Conservation (phyloP, 345 rosid species). For the Hirschfeldia incana region DNA sequence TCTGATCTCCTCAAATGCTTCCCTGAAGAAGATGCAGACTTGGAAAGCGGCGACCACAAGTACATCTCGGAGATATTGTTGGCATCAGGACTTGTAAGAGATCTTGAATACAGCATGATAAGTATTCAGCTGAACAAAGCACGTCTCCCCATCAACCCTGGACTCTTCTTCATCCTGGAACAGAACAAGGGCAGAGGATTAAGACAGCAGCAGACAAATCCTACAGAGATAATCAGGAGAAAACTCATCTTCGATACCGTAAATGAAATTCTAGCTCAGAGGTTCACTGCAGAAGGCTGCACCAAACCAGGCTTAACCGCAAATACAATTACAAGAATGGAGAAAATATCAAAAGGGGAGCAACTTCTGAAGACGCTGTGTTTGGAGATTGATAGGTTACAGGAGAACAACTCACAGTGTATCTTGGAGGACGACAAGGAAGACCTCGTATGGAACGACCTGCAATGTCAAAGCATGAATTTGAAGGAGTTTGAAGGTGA, state of each 20-base stretch:
- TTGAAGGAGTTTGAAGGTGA: conserved; percentile 52
- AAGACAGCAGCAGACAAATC: conserved; percentile 35
- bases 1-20: conserved; percentile 29
- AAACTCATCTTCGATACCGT: conserved; percentile 71
- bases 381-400: conserved; percentile 65
- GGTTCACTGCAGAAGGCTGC: conserved; percentile 40
- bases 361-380: conserved; percentile 58
- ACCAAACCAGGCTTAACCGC: conserved; percentile 38
- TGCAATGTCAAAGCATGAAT: conserved; percentile 43
- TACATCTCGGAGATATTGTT: conserved; percentile 63
- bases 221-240: conserved; percentile 47
- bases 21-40: conserved; percentile 35
- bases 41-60: conserved; percentile 48
- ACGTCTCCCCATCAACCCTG: conserved; percentile 55
- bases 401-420: conserved; percentile 46
- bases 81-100: conserved; percentile 60
- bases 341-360: conserved; percentile 41
- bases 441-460: conserved; percentile 49
- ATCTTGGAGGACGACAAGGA: conserved; percentile 48
- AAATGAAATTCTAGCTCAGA: conserved; percentile 58
- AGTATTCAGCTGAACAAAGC: conserved; percentile 51
- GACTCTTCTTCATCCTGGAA: conserved; percentile 60
- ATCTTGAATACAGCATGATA: conserved; percentile 46
- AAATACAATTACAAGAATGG: conserved; percentile 25
- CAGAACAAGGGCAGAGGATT: conserved; percentile 47